A percentile compares a stretch with the other conserved stretches of the same genome.
These are phyloP conservation scores for Hortaea werneckii DNA, from an alignment of 2,329 filamentous ascomycete species.

Conservation along the genomic window DNA sequence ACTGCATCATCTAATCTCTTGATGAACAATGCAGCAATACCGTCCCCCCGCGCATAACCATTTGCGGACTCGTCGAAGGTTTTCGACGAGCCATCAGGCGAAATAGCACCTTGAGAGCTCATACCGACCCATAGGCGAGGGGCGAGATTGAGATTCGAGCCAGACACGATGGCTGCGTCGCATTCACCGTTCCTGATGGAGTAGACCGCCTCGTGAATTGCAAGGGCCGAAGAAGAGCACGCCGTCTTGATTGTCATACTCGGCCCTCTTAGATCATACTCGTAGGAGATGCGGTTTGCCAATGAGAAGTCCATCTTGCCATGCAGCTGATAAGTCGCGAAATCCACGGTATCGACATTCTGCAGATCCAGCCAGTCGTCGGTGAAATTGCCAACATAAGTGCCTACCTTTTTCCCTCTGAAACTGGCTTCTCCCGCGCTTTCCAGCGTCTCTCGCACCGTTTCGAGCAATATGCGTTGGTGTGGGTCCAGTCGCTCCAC, in stretches of 20 bases:
- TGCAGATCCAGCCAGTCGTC: not conserved
- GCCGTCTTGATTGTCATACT: slow-evolving; percentile 11
- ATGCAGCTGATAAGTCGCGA: not conserved
- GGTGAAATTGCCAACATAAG: not conserved
- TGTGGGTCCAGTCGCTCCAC: slow-evolving; percentile 6
- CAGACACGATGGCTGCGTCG: not conserved
- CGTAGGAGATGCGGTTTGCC: not conserved
- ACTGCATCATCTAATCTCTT: not conserved
- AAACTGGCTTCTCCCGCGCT: slow-evolving; percentile 17
- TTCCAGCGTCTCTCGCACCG: slow-evolving; percentile 16
- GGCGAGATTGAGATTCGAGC: not conserved
- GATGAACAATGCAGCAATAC: not conserved
- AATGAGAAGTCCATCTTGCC: not conserved
- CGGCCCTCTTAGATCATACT: not conserved
- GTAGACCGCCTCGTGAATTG: not conserved
- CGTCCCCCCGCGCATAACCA: not conserved
- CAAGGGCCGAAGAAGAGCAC: not conserved
- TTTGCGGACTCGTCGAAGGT: not conserved
- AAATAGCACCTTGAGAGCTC: not conserved
- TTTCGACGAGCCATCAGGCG: not conserved
- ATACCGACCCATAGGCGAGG: not conserved
- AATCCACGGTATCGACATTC: not conserved
- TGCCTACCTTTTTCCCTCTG: too few relatives aligned
- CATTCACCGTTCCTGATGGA: not conserved
- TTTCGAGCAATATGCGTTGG: slow-evolving; percentile 5